Percentiles rank a stretch among this genome's conserved stretches.
Conservation (phyloP, 1,284 basidiomycete species). For the Cutaneotrichosporon dermatis region DNA sequence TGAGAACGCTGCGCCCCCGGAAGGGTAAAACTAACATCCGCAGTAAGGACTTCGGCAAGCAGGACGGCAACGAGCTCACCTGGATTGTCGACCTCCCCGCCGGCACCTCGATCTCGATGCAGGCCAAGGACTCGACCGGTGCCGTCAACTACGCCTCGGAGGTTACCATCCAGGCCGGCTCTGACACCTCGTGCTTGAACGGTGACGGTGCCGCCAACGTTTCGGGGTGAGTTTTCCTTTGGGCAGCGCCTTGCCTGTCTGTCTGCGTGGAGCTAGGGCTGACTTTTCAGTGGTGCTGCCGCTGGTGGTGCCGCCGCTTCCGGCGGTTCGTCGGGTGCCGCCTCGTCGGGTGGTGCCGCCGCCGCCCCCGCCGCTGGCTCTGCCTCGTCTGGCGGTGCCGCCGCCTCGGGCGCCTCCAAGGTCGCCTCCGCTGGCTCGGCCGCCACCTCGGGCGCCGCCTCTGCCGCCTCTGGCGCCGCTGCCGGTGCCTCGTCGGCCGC, state of each 20-base stretch:
- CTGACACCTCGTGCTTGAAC: conserved; percentile 22
- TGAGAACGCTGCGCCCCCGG: not conserved
- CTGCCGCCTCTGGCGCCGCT: not conserved
- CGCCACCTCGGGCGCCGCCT: conserved; percentile 7
- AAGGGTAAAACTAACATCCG: not conserved
- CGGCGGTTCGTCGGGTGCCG: not conserved
- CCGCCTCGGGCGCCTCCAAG: conserved; percentile 5
- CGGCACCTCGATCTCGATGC: conserved; percentile 49
- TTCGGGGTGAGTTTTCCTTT: too few species aligned
- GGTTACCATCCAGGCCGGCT: conserved; percentile 22
- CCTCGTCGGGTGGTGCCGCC: not conserved
- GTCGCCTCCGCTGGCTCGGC: not conserved
- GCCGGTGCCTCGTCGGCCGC: not conserved
- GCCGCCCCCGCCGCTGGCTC: conserved; percentile 1
- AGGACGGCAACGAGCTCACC: conserved; percentile 53
- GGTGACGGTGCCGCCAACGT: not conserved
- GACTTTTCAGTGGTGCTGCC: too few species aligned
- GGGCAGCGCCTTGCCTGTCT: too few species aligned
- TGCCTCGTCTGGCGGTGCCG: not conserved
- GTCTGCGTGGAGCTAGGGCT: too few species aligned
- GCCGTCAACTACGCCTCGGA: conserved; percentile 30
- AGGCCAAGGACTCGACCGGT: conserved; percentile 38
- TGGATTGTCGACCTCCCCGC: conserved; percentile 61
- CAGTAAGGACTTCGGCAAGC: conserved; percentile 28
- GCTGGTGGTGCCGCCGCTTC: too few species aligned